Percentiles rank a stretch among this genome's conserved stretches.
Evolutionary conservation across 2,329 filamentous ascomycete species (phyloP).

Genomic region (Aquanectria penicillioides): DNA sequence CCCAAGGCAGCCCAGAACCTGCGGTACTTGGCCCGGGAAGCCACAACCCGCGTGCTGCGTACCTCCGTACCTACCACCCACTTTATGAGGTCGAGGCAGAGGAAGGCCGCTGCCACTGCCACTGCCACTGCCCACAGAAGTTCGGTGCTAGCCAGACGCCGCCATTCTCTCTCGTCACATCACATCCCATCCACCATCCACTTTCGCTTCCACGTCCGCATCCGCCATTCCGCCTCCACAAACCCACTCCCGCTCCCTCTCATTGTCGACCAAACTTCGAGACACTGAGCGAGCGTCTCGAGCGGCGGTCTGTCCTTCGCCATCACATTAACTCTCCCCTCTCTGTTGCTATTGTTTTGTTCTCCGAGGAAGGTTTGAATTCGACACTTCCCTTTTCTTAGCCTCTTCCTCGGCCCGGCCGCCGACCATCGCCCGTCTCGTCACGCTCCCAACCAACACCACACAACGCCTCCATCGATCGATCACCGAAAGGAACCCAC

Average conservation of each 20-base stretch:
- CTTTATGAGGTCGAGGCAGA: too few relatives aligned
- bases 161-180: not conserved
- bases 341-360: not conserved
- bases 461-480: slow-evolving; percentile 14
- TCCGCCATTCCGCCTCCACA: slow-evolving; percentile 25
- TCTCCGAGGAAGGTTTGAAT: not conserved
- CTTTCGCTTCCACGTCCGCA: slow-evolving; percentile 16
- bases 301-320: not conserved
- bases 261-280: slow-evolving; percentile 12
- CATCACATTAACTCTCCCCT: not conserved
- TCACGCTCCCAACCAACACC: slow-evolving; percentile 17
- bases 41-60: slow-evolving; percentile 8
- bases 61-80: not conserved
- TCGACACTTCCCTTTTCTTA: too few relatives aligned
- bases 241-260: slow-evolving; percentile 16
- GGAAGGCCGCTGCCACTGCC: not conserved
- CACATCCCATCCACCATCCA: slow-evolving; percentile 16
- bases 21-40: slow-evolving; percentile 2
- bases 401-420: slow-evolving; percentile 18
- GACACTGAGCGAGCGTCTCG: slow-evolving; percentile 6
- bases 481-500: slow-evolving; percentile 1
- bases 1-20: not conserved
- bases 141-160: slow-evolving; percentile 3
- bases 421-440: slow-evolving; percentile 10
- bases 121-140: not conserved